These are phyloP conservation scores for Fusarium algeriense DNA, from an alignment of 2,329 filamentous ascomycete genomes.

Conservation along the genomic window DNA sequence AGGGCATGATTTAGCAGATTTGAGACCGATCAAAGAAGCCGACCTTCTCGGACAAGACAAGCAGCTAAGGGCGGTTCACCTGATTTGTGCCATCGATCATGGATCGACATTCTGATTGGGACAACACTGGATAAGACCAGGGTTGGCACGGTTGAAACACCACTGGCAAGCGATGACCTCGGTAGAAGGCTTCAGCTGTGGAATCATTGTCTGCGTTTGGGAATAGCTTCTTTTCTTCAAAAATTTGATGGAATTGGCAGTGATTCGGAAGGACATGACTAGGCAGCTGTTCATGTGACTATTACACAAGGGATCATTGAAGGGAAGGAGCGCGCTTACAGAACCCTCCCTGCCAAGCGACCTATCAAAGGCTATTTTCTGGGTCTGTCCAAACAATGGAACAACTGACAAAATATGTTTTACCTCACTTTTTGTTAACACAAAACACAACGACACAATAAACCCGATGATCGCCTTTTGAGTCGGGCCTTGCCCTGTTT, in stretches of 20 bases:
- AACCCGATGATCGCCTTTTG: constrained; percentile 1
- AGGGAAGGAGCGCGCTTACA: constrained; percentile 7
- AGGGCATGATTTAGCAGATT: constrained; percentile 10
- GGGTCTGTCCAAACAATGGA: not conserved
- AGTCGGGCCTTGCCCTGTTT: constrained; percentile 24
- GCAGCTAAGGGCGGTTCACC: constrained; percentile 12
- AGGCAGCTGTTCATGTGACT: not conserved
- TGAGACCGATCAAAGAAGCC: constrained; percentile 21
- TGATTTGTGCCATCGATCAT: constrained; percentile 16
- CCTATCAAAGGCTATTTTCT: constrained; percentile 8
- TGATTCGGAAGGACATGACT: not conserved
- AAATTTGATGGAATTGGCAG: not conserved
- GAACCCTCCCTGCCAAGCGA: not conserved
- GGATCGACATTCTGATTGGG: constrained; percentile 2
- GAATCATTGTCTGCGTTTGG: constrained; percentile 1
- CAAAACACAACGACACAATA: constrained; percentile 3
- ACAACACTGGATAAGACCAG: constrained; percentile 2
- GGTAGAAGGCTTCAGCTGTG: constrained; percentile 1
- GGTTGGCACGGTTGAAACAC: constrained; percentile 35
- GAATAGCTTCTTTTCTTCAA: constrained; percentile 21
- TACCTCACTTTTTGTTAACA: not conserved
- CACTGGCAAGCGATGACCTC: constrained; percentile 6
- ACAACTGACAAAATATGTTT: not conserved
- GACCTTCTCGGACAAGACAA: constrained; percentile 35
- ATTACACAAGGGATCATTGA: not conserved